A percentile compares a stretch with the other conserved stretches of the same genome.
Conservation (phyloP, 2,329 filamentous ascomycete species). For the Pseudogymnoascus sp. region DNA sequence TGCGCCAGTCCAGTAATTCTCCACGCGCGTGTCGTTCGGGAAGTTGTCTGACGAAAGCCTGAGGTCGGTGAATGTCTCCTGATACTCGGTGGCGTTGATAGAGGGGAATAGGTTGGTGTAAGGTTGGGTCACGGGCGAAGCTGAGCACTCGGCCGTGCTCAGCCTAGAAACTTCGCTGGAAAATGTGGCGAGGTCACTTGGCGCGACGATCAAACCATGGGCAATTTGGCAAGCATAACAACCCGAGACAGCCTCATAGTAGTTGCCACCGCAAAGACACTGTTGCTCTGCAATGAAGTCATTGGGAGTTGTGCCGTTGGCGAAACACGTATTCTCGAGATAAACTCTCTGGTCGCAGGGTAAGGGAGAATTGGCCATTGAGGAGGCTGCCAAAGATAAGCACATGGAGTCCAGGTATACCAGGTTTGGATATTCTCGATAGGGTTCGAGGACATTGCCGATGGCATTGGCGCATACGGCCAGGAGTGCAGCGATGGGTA, state of each 20-base stretch:
- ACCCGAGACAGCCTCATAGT: background rate
- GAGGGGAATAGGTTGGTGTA: background rate
- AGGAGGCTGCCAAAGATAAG: background rate
- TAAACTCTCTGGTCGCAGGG: background rate
- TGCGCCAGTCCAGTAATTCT: constrained; percentile 10
- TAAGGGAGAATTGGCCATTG: background rate
- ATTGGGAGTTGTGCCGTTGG: constrained; percentile 9
- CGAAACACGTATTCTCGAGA: background rate
- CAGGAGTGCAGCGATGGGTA: background rate
- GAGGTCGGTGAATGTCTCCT: background rate
- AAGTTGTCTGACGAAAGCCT: constrained; percentile 4
- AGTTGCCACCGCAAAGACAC: constrained; percentile 13
- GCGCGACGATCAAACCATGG: background rate
- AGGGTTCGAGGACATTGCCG: background rate
- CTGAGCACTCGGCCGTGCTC: background rate
- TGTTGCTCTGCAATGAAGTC: constrained; percentile 14
- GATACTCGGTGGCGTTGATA: background rate
- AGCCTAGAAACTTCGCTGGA: background rate
- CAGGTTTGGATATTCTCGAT: background rate
- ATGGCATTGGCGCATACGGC: background rate
- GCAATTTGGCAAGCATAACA: constrained; percentile 6
- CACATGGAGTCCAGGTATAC: no score
- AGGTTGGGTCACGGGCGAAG: background rate
- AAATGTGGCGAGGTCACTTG: background rate
- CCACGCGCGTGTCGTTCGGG: constrained; percentile 6